phyloP scores from a whole-genome alignment of 1,284 basidiomycete genomes.

The Fomitopsis pinicola region DNA sequence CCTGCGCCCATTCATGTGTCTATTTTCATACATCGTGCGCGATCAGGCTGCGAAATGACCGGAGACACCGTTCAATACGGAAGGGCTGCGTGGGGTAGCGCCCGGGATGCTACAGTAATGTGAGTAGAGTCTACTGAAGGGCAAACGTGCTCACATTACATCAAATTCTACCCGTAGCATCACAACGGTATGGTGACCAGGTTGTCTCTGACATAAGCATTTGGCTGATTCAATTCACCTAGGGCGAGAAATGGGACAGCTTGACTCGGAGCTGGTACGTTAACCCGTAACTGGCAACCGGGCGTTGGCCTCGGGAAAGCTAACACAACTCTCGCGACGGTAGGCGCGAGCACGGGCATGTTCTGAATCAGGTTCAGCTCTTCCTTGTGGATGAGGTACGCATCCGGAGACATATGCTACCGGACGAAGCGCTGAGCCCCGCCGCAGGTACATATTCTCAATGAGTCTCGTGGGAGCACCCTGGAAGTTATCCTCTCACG shows the following conservation, averaged over 20 bases:
- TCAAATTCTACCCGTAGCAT: constrained; percentile 39
- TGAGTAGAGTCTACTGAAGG: constrained; percentile 24
- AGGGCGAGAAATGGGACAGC: constrained; percentile 96
- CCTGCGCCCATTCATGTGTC: background rate
- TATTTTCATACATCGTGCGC: background rate
- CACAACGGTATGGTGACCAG: constrained; percentile 54
- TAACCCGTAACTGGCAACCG: background rate
- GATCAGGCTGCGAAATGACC: constrained; percentile 81
- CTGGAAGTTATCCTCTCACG: constrained; percentile 91
- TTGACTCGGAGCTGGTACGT: constrained; percentile 77
- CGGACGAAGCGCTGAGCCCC: background rate
- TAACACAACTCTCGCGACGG: background rate
- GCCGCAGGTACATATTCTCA: constrained; percentile 83
- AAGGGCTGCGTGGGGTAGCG: constrained; percentile 64
- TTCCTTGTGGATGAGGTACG: constrained; percentile 90
- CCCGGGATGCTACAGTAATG: constrained; percentile 76
- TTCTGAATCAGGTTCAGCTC: constrained; percentile 67
- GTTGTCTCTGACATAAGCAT: too few species aligned
- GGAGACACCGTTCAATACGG: constrained; percentile 77
- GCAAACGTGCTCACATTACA: background rate
- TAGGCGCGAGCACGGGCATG: constrained; percentile 62
- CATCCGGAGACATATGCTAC: background rate
- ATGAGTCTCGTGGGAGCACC: constrained; percentile 85
- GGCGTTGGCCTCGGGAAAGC: background rate
- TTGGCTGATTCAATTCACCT: background rate